Evolutionary conservation across 768 basidiomycete genomes (phyloP), one percentile per base, ranked within the genome.

Genomic region (Kwoniella newhampshirensis): DNA sequence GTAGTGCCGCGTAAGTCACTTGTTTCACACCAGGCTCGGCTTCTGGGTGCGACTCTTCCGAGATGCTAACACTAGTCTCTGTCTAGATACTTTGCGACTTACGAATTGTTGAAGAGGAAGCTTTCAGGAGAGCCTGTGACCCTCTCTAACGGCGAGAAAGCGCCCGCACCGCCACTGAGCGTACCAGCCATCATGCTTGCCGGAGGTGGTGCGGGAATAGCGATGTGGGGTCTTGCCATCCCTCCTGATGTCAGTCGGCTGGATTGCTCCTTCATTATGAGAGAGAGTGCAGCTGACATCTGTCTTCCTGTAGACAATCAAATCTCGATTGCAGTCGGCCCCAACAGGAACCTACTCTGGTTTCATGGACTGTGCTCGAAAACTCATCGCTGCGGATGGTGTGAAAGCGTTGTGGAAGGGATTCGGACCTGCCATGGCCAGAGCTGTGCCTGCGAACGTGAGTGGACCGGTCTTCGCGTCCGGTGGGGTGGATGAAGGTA

Each of bases 181-280:
- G 81, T 99, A 25, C 82, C 88, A 28, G 87, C 88, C 17, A 83
- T 98, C 67, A 87, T 98, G 64, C 57, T 92, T 52, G 91, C 94
- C 49, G 96, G 96, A 63, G 96, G 93, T 51, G 86, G 84, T 37
- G 96, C 96, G 1, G 96, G 96, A 66, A 84, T 98, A 4, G 92
- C 92, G 35, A 98, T 99, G 96, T 99, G 96, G 96, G 81, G 88
- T 17, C 81, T 98, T 66, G 94, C 90, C 23, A 96, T 99, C 65
- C 96, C 96, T 45, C 93, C 94, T 43, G 94, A 99, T 76, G 93
- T 91, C 70, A 63, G 88, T 80, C 18, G 25, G 23, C 27, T 9
- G 17, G n/a, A 13, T 18, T 25, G 15, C 23, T 26, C 5, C 25
- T 32, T 8, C 40, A 18, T 35, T 23, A 30, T 4, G 35, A 18